Base-by-base conservation (phyloP, 345 rosid genomes). In the Limnanthes douglasii region DNA sequence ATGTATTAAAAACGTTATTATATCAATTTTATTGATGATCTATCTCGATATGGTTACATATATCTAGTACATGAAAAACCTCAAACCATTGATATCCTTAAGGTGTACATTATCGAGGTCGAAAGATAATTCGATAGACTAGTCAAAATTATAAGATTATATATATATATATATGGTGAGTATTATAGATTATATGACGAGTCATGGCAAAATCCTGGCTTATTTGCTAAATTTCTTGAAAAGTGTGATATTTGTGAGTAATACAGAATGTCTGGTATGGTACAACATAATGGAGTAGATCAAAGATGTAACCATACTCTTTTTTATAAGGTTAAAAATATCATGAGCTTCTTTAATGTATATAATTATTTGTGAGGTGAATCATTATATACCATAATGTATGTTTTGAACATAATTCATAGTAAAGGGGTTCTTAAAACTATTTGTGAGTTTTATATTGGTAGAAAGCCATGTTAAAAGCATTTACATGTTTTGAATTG, bases 391-490 rank as follows among this genome's bases (percentile, higher is more conserved):
- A 39, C 21, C 5, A 12, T 20, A 13, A 3, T 32, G 4, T 11
- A 32, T 15, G 9, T 13, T 13, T 20, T 32, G 1, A 32, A 32
- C 16, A 24, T 0, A 25, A 31, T 22, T 6, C 19, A 18, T 0
- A 39, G 32, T 18, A 39, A 39, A 23, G 16, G 21, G 7, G 10
- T 24, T 11, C 44, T 13, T 3, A 39, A 39, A 3, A 39, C 44
- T 5, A 5, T 21, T 12, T 39, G 23, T 39, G 29, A 39, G 19
- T 15, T 39, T 0, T 39, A 31, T 11, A 40, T 19, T 3, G n/a
- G 33, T 17, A 24, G 32, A 11, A 25, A 40, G 15, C 45, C 33
- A 24, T 24, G 21, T 8, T 4, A 14, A 11, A 6, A 17, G 10
- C 38, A 34, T 5, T 11, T 17, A 11, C n/a, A 8, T 5, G 21